A percentile compares a stretch with the other conserved stretches of the same genome.
Evolutionary conservation across 140 eudicot species (phyloP).

Genomic region (Flaveria floridana): DNA sequence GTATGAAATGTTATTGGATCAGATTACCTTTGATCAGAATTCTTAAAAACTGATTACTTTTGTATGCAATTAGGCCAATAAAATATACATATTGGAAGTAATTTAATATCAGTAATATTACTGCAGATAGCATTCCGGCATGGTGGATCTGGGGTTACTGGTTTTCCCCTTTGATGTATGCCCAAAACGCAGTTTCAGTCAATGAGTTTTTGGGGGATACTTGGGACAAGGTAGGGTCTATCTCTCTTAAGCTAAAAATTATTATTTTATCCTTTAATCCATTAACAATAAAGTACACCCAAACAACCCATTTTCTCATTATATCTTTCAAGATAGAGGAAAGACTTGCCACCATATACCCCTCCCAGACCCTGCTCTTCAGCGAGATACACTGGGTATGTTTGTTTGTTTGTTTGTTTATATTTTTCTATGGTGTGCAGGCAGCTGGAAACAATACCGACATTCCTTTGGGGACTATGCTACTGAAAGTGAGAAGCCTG

Average conservation of each 20-base stretch:
- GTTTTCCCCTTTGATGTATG: conserved; percentile 96
- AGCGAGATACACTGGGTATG: too few species aligned
- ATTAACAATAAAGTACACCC: background rate
- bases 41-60: conserved; percentile 9
- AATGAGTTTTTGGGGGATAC: conserved; percentile 82
- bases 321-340: too few species aligned
- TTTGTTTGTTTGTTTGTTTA: too few species aligned
- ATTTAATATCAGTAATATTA: background rate
- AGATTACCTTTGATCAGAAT: background rate
- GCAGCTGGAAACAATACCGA: conserved; percentile 54
- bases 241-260: background rate
- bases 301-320: conserved; percentile 1
- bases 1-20: background rate
- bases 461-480: conserved; percentile 61
- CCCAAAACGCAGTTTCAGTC: conserved; percentile 89
- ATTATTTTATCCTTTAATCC: background rate
- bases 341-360: too few species aligned
- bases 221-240: conserved; percentile 64
- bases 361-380: too few species aligned
- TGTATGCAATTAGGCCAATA: background rate
- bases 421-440: conserved; percentile 37
- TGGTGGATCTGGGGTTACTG: conserved; percentile 99
- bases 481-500: conserved; percentile 62
- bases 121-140: conserved; percentile 74
- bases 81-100: background rate